Evolutionary conservation across 345 rosid genomes (phyloP).

Genomic region (Trapa incisa): DNA sequence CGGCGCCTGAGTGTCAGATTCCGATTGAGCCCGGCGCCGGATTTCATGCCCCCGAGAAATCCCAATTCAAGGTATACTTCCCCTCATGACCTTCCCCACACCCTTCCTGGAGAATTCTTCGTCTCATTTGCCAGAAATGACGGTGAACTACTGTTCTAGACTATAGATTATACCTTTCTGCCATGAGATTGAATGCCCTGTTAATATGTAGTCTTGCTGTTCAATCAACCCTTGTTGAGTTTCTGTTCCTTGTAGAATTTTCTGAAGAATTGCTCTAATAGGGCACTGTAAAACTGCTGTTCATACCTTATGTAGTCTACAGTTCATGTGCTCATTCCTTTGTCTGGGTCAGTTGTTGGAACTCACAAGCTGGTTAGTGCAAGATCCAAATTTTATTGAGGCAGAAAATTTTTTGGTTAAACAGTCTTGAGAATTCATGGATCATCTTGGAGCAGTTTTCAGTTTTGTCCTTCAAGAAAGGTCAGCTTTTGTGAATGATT

Average conservation of each 20-base stretch:
- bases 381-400: background rate
- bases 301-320: background rate
- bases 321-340: background rate
- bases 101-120: background rate
- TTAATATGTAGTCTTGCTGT: background rate
- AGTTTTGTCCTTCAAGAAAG: background rate
- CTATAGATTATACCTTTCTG: no score
- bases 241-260: background rate
- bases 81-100: background rate
- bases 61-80: conserved; percentile 2
- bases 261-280: background rate
- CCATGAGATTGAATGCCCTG: background rate
- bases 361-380: background rate
- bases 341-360: background rate
- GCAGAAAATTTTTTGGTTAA: background rate
- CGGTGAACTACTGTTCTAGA: background rate
- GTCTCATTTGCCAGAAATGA: no score
- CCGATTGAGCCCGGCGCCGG: conserved; percentile 18
- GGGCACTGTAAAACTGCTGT: background rate
- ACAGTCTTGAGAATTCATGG: background rate
- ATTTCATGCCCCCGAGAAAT: background rate
- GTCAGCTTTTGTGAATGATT: background rate
- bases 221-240: background rate
- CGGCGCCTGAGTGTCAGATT: conserved; percentile 33
- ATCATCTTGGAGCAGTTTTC: background rate